phyloP scores from a whole-genome alignment of 129 eudicot species.

The Tanacetum coccineum region DNA sequence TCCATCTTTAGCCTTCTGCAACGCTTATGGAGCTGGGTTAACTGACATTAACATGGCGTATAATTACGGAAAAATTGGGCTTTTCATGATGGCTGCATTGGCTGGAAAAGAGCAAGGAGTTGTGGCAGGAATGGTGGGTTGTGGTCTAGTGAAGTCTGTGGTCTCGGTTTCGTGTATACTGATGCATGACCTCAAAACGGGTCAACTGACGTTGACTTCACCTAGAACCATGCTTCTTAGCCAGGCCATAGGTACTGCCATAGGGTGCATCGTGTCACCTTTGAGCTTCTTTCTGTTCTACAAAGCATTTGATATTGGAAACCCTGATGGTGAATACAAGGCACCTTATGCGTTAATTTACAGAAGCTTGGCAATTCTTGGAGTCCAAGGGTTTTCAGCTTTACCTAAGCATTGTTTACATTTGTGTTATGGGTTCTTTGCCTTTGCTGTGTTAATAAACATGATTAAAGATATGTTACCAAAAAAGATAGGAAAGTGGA shows the following conservation, averaged over 20 bases:
- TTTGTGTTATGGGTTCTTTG: slow-evolving; percentile 64
- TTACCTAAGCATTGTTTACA: slow-evolving; percentile 72
- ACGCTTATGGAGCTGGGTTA: slow-evolving; percentile 81
- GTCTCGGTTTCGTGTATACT: slow-evolving; percentile 64
- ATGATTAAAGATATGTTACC: slow-evolving; percentile 57
- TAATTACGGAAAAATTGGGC: slow-evolving; percentile 82
- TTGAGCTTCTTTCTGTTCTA: slow-evolving; percentile 68
- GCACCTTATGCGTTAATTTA: slow-evolving; percentile 83
- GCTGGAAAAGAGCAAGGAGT: slow-evolving; percentile 72
- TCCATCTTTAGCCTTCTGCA: slow-evolving; percentile 87
- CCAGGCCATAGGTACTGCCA: slow-evolving; percentile 75
- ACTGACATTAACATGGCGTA: slow-evolving; percentile 85
- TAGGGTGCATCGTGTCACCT: slow-evolving; percentile 74
- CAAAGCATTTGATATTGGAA: slow-evolving; percentile 74
- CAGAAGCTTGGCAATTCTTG: slow-evolving; percentile 71
- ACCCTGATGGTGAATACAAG: slow-evolving; percentile 72
- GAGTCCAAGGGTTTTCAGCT: slow-evolving; percentile 77
- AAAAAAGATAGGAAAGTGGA: slow-evolving; percentile 58
- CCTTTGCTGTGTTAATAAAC: slow-evolving; percentile 57
- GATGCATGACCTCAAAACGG: slow-evolving; percentile 89
- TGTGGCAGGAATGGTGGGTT: slow-evolving; percentile 70
- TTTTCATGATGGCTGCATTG: slow-evolving; percentile 61
- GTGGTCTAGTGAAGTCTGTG: slow-evolving; percentile 74
- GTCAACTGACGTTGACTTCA: slow-evolving; percentile 72
- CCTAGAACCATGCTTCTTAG: slow-evolving; percentile 83